Evolutionary conservation across 2,329 filamentous ascomycete genomes (phyloP).

Genomic region (Aspergillus uvarum): DNA sequence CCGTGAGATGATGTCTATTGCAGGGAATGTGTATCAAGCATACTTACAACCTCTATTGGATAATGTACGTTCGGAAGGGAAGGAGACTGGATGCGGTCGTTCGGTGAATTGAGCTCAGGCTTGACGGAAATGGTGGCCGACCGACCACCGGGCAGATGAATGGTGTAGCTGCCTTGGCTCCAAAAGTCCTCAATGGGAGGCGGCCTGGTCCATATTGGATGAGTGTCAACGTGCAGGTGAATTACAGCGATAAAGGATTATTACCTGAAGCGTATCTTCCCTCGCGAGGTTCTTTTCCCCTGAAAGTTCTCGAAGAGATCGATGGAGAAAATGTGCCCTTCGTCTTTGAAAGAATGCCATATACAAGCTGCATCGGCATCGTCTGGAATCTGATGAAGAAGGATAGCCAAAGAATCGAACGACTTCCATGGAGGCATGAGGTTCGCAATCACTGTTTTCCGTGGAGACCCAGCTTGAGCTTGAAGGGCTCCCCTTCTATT

Average conservation of each 20-base stretch:
- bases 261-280: conserved; percentile 56
- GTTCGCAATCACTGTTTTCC: neutral
- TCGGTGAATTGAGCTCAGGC: conserved; percentile 24
- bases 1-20: neutral
- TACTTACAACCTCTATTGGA: conserved; percentile 39
- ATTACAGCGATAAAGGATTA: conserved; percentile 9
- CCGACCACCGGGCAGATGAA: conserved; percentile 29
- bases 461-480: neutral
- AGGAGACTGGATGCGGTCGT: conserved; percentile 34
- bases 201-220: conserved; percentile 38
- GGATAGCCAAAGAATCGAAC: conserved; percentile 43
- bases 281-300: conserved; percentile 44
- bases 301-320: conserved; percentile 53
- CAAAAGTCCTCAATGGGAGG: conserved; percentile 57
- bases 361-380: conserved; percentile 43
- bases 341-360: conserved; percentile 52
- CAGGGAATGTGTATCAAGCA: neutral
- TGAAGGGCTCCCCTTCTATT: neutral
- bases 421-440: conserved; percentile 35
- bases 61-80: conserved; percentile 32
- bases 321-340: conserved; percentile 58
- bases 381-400: conserved; percentile 35
- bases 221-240: neutral
- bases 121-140: conserved; percentile 21
- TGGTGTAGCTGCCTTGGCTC: conserved; percentile 31